Percentiles rank a stretch among this genome's conserved stretches.
Evolutionary conservation across 305 asterid genomes (phyloP).

Genomic region (Andrographis paniculata): DNA sequence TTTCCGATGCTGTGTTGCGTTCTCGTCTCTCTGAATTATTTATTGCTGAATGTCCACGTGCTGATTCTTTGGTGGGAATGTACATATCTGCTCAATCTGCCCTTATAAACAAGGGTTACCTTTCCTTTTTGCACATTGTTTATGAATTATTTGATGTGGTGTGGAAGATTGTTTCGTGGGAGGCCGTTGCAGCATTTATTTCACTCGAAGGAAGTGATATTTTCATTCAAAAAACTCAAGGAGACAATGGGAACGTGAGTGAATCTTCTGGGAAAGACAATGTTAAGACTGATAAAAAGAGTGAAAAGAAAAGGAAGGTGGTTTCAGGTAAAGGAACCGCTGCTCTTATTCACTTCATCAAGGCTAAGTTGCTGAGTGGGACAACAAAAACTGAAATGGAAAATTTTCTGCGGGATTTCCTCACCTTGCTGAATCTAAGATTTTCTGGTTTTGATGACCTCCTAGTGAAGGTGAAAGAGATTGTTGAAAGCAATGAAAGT

Average conservation of each 20-base stretch:
- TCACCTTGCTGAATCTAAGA: constrained; percentile 44
- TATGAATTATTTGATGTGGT: constrained; percentile 40
- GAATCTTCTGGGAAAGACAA: constrained; percentile 26
- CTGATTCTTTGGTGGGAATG: constrained; percentile 27
- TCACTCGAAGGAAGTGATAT: constrained; percentile 52
- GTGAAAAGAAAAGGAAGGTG: constrained; percentile 63
- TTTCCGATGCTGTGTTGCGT: constrained; percentile 23
- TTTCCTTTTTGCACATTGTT: constrained; percentile 34
- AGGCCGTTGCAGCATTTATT: constrained; percentile 56
- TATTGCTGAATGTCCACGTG: constrained; percentile 23
- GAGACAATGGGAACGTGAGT: constrained; percentile 24
- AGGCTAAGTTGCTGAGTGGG: constrained; percentile 40
- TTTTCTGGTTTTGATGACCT: constrained; percentile 37
- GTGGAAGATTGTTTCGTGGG: constrained; percentile 59
- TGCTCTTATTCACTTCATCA: constrained; percentile 57
- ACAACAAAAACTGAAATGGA: constrained; percentile 31
- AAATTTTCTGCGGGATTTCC: constrained; percentile 29
- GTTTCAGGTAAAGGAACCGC: constrained; percentile 70
- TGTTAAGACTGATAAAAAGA: constrained; percentile 38
- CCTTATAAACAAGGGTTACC: constrained; percentile 30
- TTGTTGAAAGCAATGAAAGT: constrained; percentile 72
- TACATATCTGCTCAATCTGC: constrained; percentile 27
- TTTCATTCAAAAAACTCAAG: constrained; percentile 22
- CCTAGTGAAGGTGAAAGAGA: constrained; percentile 58
- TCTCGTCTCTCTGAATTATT: constrained; percentile 22